A percentile compares a stretch with the other conserved stretches of the same genome.
phyloP scores from a whole-genome alignment of 1,284 basidiomycete genomes.

The Clitocybe nebularis region DNA sequence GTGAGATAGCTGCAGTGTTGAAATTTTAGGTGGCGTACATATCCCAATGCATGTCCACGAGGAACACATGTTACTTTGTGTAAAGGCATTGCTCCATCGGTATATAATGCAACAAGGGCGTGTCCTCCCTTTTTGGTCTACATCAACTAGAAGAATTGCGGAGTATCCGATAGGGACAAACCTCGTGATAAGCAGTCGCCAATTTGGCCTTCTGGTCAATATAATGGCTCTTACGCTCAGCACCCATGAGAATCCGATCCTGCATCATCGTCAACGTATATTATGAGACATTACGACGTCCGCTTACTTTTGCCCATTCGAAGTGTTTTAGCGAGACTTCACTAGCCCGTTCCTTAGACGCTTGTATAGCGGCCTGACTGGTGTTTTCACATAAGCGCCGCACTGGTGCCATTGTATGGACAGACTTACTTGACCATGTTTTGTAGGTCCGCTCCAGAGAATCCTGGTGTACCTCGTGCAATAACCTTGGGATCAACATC shows the following conservation, averaged over 20 bases:
- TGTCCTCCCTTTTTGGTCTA: constrained; percentile 71
- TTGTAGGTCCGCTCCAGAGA: constrained; percentile 89
- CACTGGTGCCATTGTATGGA: constrained; percentile 7
- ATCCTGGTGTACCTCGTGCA: constrained; percentile 88
- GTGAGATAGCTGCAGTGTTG: constrained; percentile 13
- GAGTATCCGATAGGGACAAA: constrained; percentile 20
- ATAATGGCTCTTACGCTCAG: constrained; percentile 84
- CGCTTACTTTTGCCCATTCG: constrained; percentile 91
- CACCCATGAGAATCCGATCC: constrained; percentile 95
- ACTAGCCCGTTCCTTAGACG: constrained; percentile 75
- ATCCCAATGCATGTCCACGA: constrained; percentile 86
- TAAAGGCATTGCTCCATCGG: constrained; percentile 88
- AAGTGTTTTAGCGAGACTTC: constrained; percentile 80
- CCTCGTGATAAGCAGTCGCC: constrained; percentile 93
- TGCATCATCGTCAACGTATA: constrained; percentile 23
- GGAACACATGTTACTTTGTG: constrained; percentile 97
- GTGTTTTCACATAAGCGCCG: constrained; percentile 2
- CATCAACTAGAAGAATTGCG: not conserved
- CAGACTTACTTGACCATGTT: constrained; percentile 86
- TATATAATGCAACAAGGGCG: constrained; percentile 87
- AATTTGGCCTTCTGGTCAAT: constrained; percentile 83
- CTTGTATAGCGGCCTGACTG: constrained; percentile 89
- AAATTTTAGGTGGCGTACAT: constrained; percentile 49
- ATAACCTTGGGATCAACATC: constrained; percentile 83
- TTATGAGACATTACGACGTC: constrained; percentile 1